phyloP scores from a whole-genome alignment of 2,329 filamentous ascomycete species.

The Colletotrichum sp. region DNA sequence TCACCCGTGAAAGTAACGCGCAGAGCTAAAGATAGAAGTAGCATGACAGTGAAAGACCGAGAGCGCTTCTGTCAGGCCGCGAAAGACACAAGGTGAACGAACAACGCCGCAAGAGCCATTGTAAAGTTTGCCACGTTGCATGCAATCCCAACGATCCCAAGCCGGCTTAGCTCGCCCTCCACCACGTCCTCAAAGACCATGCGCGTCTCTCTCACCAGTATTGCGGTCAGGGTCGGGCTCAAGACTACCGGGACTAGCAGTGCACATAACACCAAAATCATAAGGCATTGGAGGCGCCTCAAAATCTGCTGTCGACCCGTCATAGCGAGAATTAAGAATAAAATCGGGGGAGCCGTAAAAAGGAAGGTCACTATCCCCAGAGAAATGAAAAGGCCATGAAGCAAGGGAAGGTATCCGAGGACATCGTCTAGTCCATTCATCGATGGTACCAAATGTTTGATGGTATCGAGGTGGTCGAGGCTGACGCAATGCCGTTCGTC shows the following conservation, averaged over 20 bases:
- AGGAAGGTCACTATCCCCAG: background rate
- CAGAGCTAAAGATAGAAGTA: background rate
- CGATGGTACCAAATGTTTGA: background rate
- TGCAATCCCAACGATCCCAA: background rate
- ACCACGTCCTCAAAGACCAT: background rate
- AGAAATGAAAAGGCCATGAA: background rate
- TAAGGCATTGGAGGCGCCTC: background rate
- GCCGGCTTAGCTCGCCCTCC: background rate
- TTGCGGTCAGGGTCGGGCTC: background rate
- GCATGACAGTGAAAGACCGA: background rate
- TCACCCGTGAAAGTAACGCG: background rate
- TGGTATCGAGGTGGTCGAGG: background rate
- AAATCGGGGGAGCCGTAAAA: background rate
- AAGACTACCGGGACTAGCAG: background rate
- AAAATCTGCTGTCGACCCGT: background rate
- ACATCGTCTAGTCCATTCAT: background rate
- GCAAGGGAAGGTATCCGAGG: background rate
- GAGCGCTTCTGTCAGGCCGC: background rate
- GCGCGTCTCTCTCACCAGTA: background rate
- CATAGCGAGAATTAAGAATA: background rate
- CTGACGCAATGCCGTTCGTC: background rate
- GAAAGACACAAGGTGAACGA: background rate
- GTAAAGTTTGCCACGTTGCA: background rate
- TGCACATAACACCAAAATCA: background rate
- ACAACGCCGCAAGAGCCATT: background rate